Percentiles rank a stretch among this genome's conserved stretches.
phyloP scores from a whole-genome alignment of 2,329 filamentous ascomycete species.

The Ciborinia camelliae region DNA sequence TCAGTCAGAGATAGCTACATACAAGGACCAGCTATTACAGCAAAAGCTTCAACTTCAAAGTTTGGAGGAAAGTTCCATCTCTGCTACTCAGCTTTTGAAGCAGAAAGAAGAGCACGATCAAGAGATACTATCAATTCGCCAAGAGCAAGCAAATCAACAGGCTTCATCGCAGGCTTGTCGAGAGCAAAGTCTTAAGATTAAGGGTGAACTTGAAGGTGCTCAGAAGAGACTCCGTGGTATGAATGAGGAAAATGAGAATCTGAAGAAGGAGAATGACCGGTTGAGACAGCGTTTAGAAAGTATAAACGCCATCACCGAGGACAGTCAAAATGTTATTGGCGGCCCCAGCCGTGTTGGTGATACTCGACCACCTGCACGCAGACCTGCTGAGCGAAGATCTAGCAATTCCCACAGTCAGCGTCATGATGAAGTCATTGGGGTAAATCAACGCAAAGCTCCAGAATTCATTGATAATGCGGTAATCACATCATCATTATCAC shows the following conservation, averaged over 20 bases:
- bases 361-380: not conserved
- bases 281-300: slow-evolving; percentile 2
- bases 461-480: not conserved
- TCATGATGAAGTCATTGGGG: not conserved
- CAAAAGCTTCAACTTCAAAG: slow-evolving; percentile 8
- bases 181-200: not conserved
- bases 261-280: slow-evolving; percentile 9
- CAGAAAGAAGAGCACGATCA: not conserved
- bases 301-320: not conserved
- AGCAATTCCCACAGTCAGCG: not conserved
- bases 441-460: not conserved
- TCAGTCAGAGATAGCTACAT: not conserved
- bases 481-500: not conserved
- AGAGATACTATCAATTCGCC: slow-evolving; percentile 2
- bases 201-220: not conserved
- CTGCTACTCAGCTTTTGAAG: not conserved
- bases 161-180: not conserved
- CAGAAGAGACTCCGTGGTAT: not conserved
- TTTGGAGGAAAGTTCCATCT: not conserved
- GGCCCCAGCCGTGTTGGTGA: not conserved
- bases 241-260: not conserved
- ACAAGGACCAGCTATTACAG: slow-evolving; percentile 10
- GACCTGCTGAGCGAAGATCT: slow-evolving; percentile 9
- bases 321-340: not conserved
- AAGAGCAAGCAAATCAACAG: not conserved